Base-by-base conservation (phyloP, 129 eudicot species). In the Flaveria bidentis region DNA sequence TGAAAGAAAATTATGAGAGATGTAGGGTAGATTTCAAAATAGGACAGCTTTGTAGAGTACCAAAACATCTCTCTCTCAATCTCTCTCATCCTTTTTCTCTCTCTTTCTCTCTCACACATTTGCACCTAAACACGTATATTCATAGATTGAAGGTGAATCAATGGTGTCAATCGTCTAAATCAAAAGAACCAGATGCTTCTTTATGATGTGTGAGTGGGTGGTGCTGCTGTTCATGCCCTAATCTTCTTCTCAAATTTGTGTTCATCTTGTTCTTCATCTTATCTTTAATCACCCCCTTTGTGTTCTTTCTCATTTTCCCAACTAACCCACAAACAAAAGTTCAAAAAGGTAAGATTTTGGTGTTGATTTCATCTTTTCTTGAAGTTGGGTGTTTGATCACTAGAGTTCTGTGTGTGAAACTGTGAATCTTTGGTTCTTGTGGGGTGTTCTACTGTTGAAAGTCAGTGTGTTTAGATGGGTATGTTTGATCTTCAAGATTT, bases 181-280 rank as follows among this genome's bases (percentile, higher is more conserved):
- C 39, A 66, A 45, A 71, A 83, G 89, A 88, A 85, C 92, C 89
- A 56, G 93, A 88, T 87, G 87, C 89, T 61, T 72, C 84, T 75
- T 81, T 72, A 83, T 85, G 90, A 87, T 87, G 90, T 80, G 86
- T 87, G 86, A 87, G 92, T 85, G 91, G 85, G 90, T 85, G 90
- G 90, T 80, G 78, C 9, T 26, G 44, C 69, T 63, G 7, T 15
- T 62, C 65, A 18, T 73, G 52, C 77, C 77, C 67, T 73, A 74
- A 71, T 69, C 61, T 42, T 33, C 49, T 60, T 77, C 81, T 16
- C 18, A 51, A 41, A 13, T 26, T 17, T 58, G 5, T n/a, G 17
- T 44, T 36, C 41, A 30, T 65, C 42, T 62, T 57, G 14, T 22
- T 36, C 69, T 72, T 26, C 41, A 41, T 53, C 53, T 45, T 4